Conservation (phyloP, 2,329 filamentous ascomycete species). For the Ceratocystis ficicola region DNA sequence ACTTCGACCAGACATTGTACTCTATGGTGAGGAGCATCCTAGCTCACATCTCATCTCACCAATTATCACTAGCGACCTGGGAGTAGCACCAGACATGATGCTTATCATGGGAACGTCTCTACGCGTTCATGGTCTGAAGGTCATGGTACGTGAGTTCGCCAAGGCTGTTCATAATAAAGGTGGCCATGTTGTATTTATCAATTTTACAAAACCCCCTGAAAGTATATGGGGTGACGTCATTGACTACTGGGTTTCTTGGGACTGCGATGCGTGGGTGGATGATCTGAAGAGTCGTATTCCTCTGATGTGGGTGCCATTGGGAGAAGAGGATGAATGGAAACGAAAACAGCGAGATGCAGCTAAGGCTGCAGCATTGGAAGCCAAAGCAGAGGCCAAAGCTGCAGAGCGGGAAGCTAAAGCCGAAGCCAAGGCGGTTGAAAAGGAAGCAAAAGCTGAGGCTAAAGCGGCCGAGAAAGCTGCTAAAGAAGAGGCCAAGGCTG, state of each 20-base stretch:
- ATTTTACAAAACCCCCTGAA: slow-evolving; percentile 58
- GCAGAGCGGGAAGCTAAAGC: slow-evolving; percentile 19
- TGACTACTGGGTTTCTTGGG: slow-evolving; percentile 64
- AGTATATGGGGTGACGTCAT: slow-evolving; percentile 62
- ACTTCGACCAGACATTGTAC: slow-evolving; percentile 58
- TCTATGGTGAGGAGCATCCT: slow-evolving; percentile 64
- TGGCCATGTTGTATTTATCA: slow-evolving; percentile 60
- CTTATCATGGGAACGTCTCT: slow-evolving; percentile 61
- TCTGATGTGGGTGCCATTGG: slow-evolving; percentile 45
- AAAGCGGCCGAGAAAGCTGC: slow-evolving; percentile 18
- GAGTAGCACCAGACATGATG: slow-evolving; percentile 51
- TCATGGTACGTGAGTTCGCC: slow-evolving; percentile 58
- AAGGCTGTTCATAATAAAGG: slow-evolving; percentile 56
- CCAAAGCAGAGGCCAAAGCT: slow-evolving; percentile 18
- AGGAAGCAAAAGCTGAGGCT: slow-evolving; percentile 17
- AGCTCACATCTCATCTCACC: slow-evolving; percentile 55
- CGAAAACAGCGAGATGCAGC: slow-evolving; percentile 31
- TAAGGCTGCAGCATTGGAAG: slow-evolving; percentile 18
- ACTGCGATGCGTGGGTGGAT: slow-evolving; percentile 60
- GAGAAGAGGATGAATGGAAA: slow-evolving; percentile 35
- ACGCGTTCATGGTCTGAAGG: slow-evolving; percentile 58
- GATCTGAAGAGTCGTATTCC: slow-evolving; percentile 49
- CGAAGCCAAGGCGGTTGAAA: slow-evolving; percentile 11
- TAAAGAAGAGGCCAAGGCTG: slow-evolving; percentile 16
- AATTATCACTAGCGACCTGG: slow-evolving; percentile 55